Conservation (phyloP, 108 stramenopile genomes). For the Pseudonitzschia pungens region DNA sequence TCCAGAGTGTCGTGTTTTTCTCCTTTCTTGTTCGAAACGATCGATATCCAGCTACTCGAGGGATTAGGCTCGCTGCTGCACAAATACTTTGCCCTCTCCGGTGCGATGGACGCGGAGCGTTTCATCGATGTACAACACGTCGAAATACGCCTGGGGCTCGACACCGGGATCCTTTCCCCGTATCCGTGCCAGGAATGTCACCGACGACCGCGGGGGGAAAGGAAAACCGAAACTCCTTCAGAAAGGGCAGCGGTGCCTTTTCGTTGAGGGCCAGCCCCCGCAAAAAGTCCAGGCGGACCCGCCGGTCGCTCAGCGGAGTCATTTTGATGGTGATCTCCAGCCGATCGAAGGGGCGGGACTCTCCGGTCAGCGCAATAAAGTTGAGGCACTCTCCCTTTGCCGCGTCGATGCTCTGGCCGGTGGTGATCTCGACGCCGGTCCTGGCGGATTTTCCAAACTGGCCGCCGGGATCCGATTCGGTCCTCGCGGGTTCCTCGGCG, state of each 20-base stretch:
- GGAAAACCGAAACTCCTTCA: conserved; percentile 14
- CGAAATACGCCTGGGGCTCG: conserved; percentile 25
- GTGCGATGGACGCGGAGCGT: conserved; percentile 19
- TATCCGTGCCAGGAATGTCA: conserved; percentile 7
- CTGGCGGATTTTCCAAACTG: conserved; percentile 1
- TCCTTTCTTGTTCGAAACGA: too few relatives aligned
- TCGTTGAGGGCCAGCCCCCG: not conserved
- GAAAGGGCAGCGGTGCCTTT: not conserved
- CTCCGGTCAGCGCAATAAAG: conserved; percentile 5
- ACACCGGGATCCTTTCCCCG: conserved; percentile 18
- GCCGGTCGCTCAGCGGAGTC: conserved; percentile 10
- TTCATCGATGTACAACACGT: conserved; percentile 26
- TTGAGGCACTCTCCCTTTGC: conserved; percentile 19
- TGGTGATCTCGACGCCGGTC: conserved; percentile 11
- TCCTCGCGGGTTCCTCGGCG: conserved; percentile 30
- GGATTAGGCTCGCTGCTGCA: conserved; percentile 23
- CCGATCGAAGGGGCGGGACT: conserved; percentile 9
- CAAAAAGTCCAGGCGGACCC: conserved; percentile 21
- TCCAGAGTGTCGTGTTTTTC: too few relatives aligned
- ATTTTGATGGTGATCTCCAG: conserved; percentile 18
- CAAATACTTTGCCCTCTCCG: conserved; percentile 32
- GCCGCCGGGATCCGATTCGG: not conserved
- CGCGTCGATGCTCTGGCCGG: conserved; percentile 19
- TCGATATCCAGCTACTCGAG: too few relatives aligned
- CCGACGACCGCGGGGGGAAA: conserved; percentile 16